Evolutionary conservation across 73 alveolate species (phyloP).

Genomic region (Tetrahymena malaccensis): DNA sequence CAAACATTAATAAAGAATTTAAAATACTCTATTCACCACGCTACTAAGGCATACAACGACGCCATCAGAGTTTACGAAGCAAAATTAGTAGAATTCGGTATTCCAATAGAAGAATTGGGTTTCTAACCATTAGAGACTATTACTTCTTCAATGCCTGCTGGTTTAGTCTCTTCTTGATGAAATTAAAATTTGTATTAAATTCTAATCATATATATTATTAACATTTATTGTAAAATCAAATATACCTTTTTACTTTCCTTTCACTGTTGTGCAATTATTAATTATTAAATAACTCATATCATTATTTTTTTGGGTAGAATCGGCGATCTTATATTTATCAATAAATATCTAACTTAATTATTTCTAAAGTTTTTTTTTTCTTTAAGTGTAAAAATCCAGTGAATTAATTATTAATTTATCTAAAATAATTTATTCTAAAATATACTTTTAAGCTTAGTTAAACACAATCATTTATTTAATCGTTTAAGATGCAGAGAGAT

Average conservation of each 20-base stretch:
- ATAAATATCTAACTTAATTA: too few relatives aligned
- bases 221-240: background rate
- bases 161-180: conserved; percentile 77
- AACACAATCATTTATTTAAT: too few relatives aligned
- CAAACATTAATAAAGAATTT: conserved; percentile 70
- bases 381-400: too few relatives aligned
- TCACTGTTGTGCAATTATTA: too few relatives aligned
- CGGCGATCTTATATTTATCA: too few relatives aligned
- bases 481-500: too few relatives aligned
- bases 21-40: conserved; percentile 85
- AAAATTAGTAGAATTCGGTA: conserved; percentile 89
- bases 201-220: background rate
- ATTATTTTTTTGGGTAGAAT: too few relatives aligned
- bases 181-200: background rate
- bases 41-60: conserved; percentile 95
- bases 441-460: too few relatives aligned
- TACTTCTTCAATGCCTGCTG: conserved; percentile 95
- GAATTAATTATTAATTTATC: too few relatives aligned
- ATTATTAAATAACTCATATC: too few relatives aligned
- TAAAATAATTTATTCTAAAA: too few relatives aligned
- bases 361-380: too few relatives aligned
- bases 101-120: conserved; percentile 94
- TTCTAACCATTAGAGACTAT: conserved; percentile 80
- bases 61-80: conserved; percentile 97
- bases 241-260: background rate